Conservation (phyloP, 805 yeast species). For the Dipodascopsis uninucleata region DNA sequence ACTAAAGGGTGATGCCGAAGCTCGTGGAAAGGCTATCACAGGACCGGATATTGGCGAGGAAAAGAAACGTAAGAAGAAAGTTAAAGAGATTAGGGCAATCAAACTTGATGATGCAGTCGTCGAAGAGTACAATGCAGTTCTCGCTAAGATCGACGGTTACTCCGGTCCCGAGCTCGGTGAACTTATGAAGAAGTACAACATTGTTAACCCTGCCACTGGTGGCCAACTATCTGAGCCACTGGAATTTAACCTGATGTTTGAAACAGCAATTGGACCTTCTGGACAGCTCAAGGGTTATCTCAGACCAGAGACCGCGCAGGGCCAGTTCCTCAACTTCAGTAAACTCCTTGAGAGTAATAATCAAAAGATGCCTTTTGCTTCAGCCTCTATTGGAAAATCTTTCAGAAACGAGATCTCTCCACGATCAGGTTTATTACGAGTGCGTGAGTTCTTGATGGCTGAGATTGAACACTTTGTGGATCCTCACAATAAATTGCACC, state of each 20-base stretch:
- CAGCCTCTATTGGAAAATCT: slow-evolving; percentile 97
- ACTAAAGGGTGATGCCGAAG: slow-evolving; percentile 94
- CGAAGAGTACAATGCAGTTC: slow-evolving; percentile 74
- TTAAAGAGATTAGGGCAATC: slow-evolving; percentile 81
- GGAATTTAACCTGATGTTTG: slow-evolving; percentile 98
- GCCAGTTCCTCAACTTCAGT: slow-evolving; percentile 93
- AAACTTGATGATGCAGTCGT: slow-evolving; percentile 79
- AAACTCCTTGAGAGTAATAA: slow-evolving; percentile 93
- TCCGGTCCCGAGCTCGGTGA: slow-evolving; percentile 92
- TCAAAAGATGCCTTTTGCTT: slow-evolving; percentile 98
- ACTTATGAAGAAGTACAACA: slow-evolving; percentile 74
- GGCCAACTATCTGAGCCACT: slow-evolving; percentile 83
- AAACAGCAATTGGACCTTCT: slow-evolving; percentile 98
- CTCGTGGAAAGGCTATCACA: slow-evolving; percentile 72
- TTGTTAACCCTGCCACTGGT: slow-evolving; percentile 87
- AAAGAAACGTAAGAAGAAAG: slow-evolving; percentile 93
- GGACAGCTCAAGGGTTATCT: slow-evolving; percentile 92
- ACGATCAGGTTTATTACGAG: slow-evolving; percentile 94
- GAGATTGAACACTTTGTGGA: slow-evolving; percentile 99
- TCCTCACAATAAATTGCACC: slow-evolving; percentile 80
- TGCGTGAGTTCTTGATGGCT: slow-evolving; percentile 98
- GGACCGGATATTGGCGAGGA: slow-evolving; percentile 70
- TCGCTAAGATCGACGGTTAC: slow-evolving; percentile 89
- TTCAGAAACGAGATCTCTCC: slow-evolving; percentile 99
- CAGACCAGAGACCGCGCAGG: slow-evolving; percentile 99